These are phyloP conservation scores for Keqinozyma sinolaborantium DNA, from an alignment of 1,139 yeast genomes.

Conservation along the genomic window DNA sequence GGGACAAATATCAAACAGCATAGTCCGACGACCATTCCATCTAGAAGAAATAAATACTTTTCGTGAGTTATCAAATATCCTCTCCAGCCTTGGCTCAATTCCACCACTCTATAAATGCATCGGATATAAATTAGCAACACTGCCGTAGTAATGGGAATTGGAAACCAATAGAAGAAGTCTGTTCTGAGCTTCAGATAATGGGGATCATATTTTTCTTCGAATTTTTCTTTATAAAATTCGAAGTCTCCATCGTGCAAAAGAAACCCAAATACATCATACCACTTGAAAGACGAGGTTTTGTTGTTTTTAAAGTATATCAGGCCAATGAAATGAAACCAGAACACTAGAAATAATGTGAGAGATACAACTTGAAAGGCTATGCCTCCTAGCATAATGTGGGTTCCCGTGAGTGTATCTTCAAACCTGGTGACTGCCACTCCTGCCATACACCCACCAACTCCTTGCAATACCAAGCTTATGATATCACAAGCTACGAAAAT, in stretches of 20 bases:
- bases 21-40: slow-evolving; percentile 21
- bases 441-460: slow-evolving; percentile 73
- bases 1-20: slow-evolving; percentile 16
- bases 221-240: slow-evolving; percentile 14
- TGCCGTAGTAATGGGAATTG: slow-evolving; percentile 18
- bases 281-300: no score
- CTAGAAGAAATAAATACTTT: slow-evolving; percentile 22
- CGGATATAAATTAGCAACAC: slow-evolving; percentile 24
- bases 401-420: slow-evolving; percentile 48
- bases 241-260: no score
- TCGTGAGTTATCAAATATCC: slow-evolving; percentile 33
- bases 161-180: slow-evolving; percentile 21
- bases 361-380: slow-evolving; percentile 73
- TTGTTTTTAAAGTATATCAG: slow-evolving; percentile 37
- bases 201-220: slow-evolving; percentile 37
- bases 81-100: slow-evolving; percentile 30
- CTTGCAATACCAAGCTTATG: slow-evolving; percentile 70
- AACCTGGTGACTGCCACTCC: slow-evolving; percentile 47
- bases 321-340: slow-evolving; percentile 54
- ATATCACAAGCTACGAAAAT: slow-evolving; percentile 67
- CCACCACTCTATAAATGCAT: slow-evolving; percentile 30
- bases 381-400: slow-evolving; percentile 80
- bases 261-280: no score
- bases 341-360: slow-evolving; percentile 58
- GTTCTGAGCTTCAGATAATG: no score